These are phyloP conservation scores for Populus trichocarpa DNA, from an alignment of 441 rosid genomes.

Conservation along the genomic window DNA sequence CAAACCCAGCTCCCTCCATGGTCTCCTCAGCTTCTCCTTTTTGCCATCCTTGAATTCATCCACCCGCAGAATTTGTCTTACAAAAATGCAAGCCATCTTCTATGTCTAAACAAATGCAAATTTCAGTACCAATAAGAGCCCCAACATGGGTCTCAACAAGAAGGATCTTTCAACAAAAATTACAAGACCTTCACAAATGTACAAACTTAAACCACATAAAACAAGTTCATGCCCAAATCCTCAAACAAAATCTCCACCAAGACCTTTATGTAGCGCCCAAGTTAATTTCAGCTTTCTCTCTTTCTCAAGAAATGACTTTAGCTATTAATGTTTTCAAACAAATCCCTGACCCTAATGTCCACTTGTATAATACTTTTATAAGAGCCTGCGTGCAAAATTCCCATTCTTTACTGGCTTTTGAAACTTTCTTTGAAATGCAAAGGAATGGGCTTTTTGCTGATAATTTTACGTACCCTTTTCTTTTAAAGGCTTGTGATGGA, in stretches of 20 bases:
- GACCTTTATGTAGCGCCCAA: constrained; percentile 57
- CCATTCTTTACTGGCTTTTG: constrained; percentile 37
- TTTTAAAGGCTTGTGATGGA: constrained; percentile 58
- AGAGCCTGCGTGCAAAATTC: constrained; percentile 57
- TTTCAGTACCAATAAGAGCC: constrained; percentile 52
- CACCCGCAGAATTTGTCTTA: too few species aligned
- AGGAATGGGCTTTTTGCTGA: constrained; percentile 41
- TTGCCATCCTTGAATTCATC: too few species aligned
- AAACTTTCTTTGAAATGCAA: constrained; percentile 49
- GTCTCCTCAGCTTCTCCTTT: too few species aligned
- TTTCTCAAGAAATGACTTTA: constrained; percentile 43
- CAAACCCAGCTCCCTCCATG: too few species aligned
- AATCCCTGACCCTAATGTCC: constrained; percentile 49
- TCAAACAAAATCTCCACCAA: constrained; percentile 40
- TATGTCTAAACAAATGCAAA: constrained; percentile 18
- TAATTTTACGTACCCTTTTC: constrained; percentile 69
- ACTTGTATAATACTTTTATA: constrained; percentile 65
- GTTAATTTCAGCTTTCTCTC: constrained; percentile 58
- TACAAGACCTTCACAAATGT: constrained; percentile 66
- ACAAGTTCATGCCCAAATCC: constrained; percentile 49
- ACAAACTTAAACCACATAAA: constrained; percentile 43
- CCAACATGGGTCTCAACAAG: constrained; percentile 71
- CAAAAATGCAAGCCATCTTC: background rate
- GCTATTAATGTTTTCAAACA: constrained; percentile 45
- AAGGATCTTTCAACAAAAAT: constrained; percentile 58